phyloP scores from a whole-genome alignment of 768 basidiomycete genomes.

The Neoboletus brunneissimus region DNA sequence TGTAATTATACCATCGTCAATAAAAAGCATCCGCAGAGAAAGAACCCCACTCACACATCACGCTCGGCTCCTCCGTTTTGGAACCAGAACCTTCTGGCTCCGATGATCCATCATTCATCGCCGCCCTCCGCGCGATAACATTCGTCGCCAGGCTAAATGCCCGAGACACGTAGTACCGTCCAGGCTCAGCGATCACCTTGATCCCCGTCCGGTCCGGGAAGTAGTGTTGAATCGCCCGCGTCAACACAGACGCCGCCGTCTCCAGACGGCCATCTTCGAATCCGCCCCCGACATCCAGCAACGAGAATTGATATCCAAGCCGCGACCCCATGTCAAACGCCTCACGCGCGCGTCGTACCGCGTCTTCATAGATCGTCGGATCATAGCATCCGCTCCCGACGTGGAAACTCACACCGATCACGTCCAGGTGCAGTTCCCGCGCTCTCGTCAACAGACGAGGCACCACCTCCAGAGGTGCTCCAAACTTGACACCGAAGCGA shows the following conservation, averaged over 20 bases:
- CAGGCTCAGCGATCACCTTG: constrained; percentile 92
- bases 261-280: constrained; percentile 91
- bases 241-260: constrained; percentile 68
- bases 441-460: constrained; percentile 79
- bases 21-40: constrained; percentile 2
- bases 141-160: constrained; percentile 92
- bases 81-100: constrained; percentile 15
- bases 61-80: constrained; percentile 43
- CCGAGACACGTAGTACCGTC: constrained; percentile 87
- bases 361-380: constrained; percentile 84
- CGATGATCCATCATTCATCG: constrained; percentile 37
- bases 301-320: constrained; percentile 74
- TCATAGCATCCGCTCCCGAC: constrained; percentile 98
- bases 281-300: constrained; percentile 95
- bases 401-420: constrained; percentile 96
- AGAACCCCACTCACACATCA: constrained; percentile 80
- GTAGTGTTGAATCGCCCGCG: constrained; percentile 64
- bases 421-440: constrained; percentile 72
- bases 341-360: constrained; percentile 73
- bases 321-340: constrained; percentile 87
- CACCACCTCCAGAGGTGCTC: constrained; percentile 82
- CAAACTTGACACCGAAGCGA: constrained; percentile 92
- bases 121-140: constrained; percentile 85
- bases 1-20: constrained; percentile 31
- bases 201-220: constrained; percentile 73